A percentile compares a stretch with the other conserved stretches of the same genome.
These are phyloP conservation scores for Leptographium radiaticola DNA, from an alignment of 2,329 filamentous ascomycete species.

Conservation along the genomic window DNA sequence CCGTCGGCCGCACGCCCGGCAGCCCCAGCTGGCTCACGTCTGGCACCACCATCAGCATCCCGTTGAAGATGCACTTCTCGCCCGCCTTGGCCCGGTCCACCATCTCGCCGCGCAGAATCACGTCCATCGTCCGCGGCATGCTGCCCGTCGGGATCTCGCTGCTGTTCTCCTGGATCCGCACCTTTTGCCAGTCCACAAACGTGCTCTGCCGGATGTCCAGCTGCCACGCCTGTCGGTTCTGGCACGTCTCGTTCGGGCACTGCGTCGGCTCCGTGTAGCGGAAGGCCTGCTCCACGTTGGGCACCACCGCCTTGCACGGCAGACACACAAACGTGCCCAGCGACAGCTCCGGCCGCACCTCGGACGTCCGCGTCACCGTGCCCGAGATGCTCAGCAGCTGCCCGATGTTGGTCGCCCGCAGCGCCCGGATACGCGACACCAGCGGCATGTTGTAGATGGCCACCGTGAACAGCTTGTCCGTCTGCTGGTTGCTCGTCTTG, in stretches of 20 bases:
- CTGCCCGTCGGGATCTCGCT: conserved; percentile 96
- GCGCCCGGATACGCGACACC: conserved; percentile 70
- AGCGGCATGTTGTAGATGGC: conserved; percentile 89
- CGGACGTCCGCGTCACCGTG: conserved; percentile 90
- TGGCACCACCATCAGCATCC: conserved; percentile 88
- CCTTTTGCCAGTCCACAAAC: conserved; percentile 98
- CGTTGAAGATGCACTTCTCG: conserved; percentile 96
- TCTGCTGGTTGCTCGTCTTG: conserved; percentile 83
- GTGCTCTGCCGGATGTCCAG: conserved; percentile 95
- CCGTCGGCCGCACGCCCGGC: conserved; percentile 71
- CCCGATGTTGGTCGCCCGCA: conserved; percentile 83
- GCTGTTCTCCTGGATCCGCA: conserved; percentile 95
- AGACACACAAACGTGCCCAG: conserved; percentile 89
- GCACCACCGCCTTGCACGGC: conserved; percentile 68
- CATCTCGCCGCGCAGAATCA: conserved; percentile 92
- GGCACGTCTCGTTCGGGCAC: conserved; percentile 78
- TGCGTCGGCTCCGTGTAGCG: conserved; percentile 93
- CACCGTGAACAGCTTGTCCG: conserved; percentile 87
- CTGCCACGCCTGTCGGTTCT: conserved; percentile 86
- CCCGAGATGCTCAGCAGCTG: conserved; percentile 91
- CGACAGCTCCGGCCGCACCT: conserved; percentile 87
- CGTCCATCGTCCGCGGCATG: conserved; percentile 96
- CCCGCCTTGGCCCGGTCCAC: conserved; percentile 95
- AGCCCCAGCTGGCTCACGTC: conserved; percentile 92
- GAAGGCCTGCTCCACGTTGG: conserved; percentile 94